These are phyloP conservation scores for Sphaerobolus stellatus DNA, from an alignment of 1,284 basidiomycete species.

Conservation along the genomic window DNA sequence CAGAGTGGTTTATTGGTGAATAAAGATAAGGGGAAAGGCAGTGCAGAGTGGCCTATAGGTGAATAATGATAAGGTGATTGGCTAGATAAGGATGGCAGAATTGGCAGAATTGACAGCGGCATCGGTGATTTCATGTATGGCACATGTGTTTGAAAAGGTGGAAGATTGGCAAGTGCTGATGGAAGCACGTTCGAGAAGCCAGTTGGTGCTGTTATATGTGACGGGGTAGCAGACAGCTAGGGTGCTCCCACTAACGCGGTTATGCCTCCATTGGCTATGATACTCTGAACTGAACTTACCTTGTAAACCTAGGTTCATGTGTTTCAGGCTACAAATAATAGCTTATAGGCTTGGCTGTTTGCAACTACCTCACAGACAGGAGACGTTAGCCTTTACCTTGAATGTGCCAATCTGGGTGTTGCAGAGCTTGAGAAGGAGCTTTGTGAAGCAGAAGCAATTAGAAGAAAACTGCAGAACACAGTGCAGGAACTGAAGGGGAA, in stretches of 20 bases:
- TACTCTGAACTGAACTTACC: conserved; percentile 50
- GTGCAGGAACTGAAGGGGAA: conserved; percentile 95
- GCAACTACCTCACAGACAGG: conserved; percentile 42
- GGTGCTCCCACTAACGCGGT: conserved; percentile 2
- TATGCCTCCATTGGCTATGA: conserved; percentile 15
- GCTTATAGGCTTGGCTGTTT: conserved; percentile 48
- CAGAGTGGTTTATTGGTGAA: too few relatives aligned
- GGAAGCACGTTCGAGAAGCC: conserved; percentile 2
- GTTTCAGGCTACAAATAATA: conserved; percentile 52
- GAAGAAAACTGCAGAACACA: conserved; percentile 88
- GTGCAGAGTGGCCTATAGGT: conserved; percentile 3
- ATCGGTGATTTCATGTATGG: too few relatives aligned
- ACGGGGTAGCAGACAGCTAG: conserved; percentile 19
- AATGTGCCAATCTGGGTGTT: conserved; percentile 50
- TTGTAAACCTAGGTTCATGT: conserved; percentile 68
- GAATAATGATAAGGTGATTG: conserved; percentile 13
- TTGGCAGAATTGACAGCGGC: conserved; percentile 1
- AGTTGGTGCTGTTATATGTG: conserved; percentile 18
- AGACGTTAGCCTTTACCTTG: conserved; percentile 46
- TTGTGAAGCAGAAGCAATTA: conserved; percentile 68
- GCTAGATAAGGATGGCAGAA: conserved; percentile 13
- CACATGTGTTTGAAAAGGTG: conserved; percentile 4
- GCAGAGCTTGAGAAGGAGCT: conserved; percentile 64
- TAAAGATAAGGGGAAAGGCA: conserved; percentile 5
- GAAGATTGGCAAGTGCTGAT: conserved; percentile 3